Percentiles rank a stretch among this genome's conserved stretches.
Evolutionary conservation across 148 eudicot genomes (phyloP).

Genomic region (Oxyria digyna): DNA sequence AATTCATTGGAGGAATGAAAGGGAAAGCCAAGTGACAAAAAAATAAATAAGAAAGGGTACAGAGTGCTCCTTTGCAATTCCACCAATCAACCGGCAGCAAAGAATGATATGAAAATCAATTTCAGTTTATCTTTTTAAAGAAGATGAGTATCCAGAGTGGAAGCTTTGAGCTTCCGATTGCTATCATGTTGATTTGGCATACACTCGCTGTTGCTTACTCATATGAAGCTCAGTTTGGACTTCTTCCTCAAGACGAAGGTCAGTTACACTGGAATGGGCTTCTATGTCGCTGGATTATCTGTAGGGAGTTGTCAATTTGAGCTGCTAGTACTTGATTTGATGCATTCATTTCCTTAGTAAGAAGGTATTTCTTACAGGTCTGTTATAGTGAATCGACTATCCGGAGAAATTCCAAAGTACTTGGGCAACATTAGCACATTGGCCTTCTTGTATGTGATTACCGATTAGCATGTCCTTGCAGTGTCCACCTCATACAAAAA

Average conservation of each 20-base stretch:
- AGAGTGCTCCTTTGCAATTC: background rate
- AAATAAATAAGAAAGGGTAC: background rate
- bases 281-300: slow-evolving; percentile 5
- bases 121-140: too few relatives aligned
- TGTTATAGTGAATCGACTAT: slow-evolving; percentile 30
- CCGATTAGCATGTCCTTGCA: background rate
- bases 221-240: slow-evolving; percentile 1
- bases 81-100: background rate
- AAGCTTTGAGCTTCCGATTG: background rate
- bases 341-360: background rate
- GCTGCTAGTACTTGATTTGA: background rate
- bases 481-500: background rate
- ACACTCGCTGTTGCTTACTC: background rate
- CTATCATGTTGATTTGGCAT: background rate
- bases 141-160: background rate
- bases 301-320: background rate
- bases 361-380: slow-evolving; percentile 16
- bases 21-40: background rate
- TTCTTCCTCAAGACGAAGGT: slow-evolving; percentile 6
- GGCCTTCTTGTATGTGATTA: slow-evolving; percentile 21
- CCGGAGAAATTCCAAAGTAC: slow-evolving; percentile 39
- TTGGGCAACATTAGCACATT: slow-evolving; percentile 36
- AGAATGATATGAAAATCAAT: too few relatives aligned
- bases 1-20: background rate
- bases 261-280: slow-evolving; percentile 1